Percentiles rank a stretch among this genome's conserved stretches.
Evolutionary conservation across 2,329 filamentous ascomycete genomes (phyloP).

Genomic region (Neopestalotiopsis clavispora): DNA sequence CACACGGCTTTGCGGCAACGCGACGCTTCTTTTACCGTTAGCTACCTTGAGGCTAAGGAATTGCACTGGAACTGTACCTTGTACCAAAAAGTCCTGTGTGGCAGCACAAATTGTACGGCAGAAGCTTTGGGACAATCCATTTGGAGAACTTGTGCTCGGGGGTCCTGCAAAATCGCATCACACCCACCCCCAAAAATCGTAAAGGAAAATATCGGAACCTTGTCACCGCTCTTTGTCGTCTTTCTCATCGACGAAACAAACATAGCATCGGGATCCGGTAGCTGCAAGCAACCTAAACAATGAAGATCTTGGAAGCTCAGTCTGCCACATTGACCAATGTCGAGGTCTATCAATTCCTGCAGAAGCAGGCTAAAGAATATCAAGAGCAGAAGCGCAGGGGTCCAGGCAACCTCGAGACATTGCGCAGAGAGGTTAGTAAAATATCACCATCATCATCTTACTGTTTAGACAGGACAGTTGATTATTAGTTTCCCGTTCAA

Average conservation of each 20-base stretch:
- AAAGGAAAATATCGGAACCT: conserved; percentile 13
- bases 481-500: not conserved
- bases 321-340: conserved; percentile 73
- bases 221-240: conserved; percentile 7
- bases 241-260: not conserved
- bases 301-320: conserved; percentile 76
- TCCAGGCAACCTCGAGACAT: conserved; percentile 62
- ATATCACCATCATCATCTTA: not conserved
- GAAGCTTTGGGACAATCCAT: not conserved
- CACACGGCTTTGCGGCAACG: not conserved
- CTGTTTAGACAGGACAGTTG: not conserved
- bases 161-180: not conserved
- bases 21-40: not conserved
- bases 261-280: not conserved
- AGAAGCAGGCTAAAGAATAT: conserved; percentile 58
- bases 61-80: not conserved
- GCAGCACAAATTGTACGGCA: not conserved
- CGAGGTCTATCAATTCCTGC: conserved; percentile 72
- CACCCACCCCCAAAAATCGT: not conserved
- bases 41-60: not conserved
- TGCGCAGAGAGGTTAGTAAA: conserved; percentile 66
- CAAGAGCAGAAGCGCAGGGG: conserved; percentile 55
- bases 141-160: conserved; percentile 10
- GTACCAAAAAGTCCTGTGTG: not conserved
- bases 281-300: conserved; percentile 30